Base-by-base conservation (phyloP, 139 green algal species). In the Coelastrella sp. region DNA sequence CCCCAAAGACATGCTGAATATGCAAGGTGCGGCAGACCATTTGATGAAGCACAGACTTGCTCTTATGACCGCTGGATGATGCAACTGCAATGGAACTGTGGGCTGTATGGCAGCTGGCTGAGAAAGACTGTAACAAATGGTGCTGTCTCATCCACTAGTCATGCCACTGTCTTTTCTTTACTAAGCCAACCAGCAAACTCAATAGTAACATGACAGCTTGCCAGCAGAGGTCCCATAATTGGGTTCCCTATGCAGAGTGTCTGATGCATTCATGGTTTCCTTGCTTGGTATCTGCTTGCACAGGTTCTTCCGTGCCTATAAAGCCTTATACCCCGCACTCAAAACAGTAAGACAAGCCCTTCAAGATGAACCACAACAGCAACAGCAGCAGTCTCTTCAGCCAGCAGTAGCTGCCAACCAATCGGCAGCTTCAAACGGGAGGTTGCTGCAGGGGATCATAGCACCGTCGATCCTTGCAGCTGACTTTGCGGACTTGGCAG, bases 401-500 rank as follows among this genome's bases (percentile, higher is more conserved):
- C n/a, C 40, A 67, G 60, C 71, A 15, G 43, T 57, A 32, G 62
- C 84, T 4, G 30, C 15, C 38, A 41, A 43, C 30, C 45, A 34
- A 53, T 23, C 35, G 67, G 48, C 48, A 67, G 50, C 5, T 19
- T 8, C 75, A 60, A n/a, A 50, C 34, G 6, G 59, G 79, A 57
- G 50, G 9, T 48, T 27, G 13, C 83, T 85, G 45, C 73, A 40
- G 37, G 53, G 78, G 1, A 89, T 94, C 25, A 84, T 98, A 2
- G 89, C 93, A 1, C 94, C 95, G 23, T 96, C 91, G 32, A 97
- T 98, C 38, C 88, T 98, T 60, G 92, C 94, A 0, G 93, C 92
- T 1, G 96, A 98, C 86, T 98, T 98, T 87, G 91, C 94, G 5
- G 81, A 88, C 51, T 84, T 98, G 35, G 92, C 78, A 3, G 17